phyloP scores from a whole-genome alignment of 2,329 filamentous ascomycete species.

The Plenodomus biglobosus region DNA sequence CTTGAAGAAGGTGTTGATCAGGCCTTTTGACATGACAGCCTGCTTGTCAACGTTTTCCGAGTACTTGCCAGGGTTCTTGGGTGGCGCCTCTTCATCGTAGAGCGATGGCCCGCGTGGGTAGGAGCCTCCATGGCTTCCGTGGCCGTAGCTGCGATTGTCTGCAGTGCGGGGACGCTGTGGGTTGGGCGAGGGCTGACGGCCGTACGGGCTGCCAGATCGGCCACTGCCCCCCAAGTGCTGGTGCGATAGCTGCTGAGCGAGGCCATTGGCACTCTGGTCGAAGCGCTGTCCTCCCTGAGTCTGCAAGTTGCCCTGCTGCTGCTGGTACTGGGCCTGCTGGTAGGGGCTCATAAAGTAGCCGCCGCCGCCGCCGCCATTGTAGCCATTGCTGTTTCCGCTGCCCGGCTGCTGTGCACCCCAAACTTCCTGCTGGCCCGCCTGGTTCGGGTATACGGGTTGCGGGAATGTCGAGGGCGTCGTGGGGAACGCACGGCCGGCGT shows the following conservation, averaged over 20 bases:
- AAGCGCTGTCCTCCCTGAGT: slow-evolving; percentile 58
- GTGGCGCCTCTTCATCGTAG: slow-evolving; percentile 69
- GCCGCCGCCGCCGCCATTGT: slow-evolving; percentile 35
- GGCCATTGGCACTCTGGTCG: slow-evolving; percentile 84
- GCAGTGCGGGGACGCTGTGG: slow-evolving; percentile 84
- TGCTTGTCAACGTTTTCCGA: slow-evolving; percentile 81
- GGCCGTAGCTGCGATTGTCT: slow-evolving; percentile 62
- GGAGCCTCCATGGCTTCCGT: slow-evolving; percentile 68
- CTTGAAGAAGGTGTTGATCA: slow-evolving; percentile 85
- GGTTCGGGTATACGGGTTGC: slow-evolving; percentile 74
- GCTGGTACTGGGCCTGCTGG: slow-evolving; percentile 50
- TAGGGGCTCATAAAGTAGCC: slow-evolving; percentile 57
- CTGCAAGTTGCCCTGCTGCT: slow-evolving; percentile 52
- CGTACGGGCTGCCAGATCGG: slow-evolving; percentile 68
- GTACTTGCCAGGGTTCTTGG: slow-evolving; percentile 79
- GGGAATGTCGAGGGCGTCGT: slow-evolving; percentile 94
- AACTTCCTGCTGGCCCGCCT: slow-evolving; percentile 62
- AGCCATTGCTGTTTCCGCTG: slow-evolving; percentile 47
- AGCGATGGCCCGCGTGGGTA: slow-evolving; percentile 61
- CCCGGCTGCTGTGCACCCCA: slow-evolving; percentile 55
- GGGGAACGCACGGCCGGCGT: slow-evolving; percentile 53
- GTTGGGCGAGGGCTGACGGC: slow-evolving; percentile 65
- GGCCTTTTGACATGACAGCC: slow-evolving; percentile 64
- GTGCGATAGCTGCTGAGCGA: slow-evolving; percentile 95
- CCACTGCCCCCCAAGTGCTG: slow-evolving; percentile 80